These are phyloP conservation scores for Urochloa ruziziensis DNA, from an alignment of 176 grass and related monocot species.

Conservation along the genomic window DNA sequence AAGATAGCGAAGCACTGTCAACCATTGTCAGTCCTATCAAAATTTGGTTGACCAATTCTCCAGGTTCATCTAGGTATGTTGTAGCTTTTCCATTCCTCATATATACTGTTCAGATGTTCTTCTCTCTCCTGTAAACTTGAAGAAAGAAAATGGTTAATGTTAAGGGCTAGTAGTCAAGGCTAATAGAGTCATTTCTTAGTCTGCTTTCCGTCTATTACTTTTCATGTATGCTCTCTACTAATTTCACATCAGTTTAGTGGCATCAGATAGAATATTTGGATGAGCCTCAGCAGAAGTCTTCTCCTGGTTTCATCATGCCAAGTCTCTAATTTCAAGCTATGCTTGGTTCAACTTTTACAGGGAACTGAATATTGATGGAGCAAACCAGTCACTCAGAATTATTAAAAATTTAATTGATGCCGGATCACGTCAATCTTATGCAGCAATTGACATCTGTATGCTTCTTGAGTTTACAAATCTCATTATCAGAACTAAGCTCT, in stretches of 20 bases:
- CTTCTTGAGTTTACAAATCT: slow-evolving; percentile 67
- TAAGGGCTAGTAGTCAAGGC: neutral
- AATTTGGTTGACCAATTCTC: slow-evolving; percentile 56
- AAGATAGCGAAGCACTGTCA: slow-evolving; percentile 65
- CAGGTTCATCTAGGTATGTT: slow-evolving; percentile 56
- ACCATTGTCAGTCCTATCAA: slow-evolving; percentile 67
- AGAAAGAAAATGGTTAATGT: neutral
- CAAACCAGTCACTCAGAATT: slow-evolving; percentile 80
- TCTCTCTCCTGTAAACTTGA: neutral
- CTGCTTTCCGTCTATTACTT: neutral
- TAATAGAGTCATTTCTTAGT: neutral
- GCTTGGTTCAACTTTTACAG: slow-evolving; percentile 47
- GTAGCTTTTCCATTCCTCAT: slow-evolving; percentile 10
- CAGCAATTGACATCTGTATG: slow-evolving; percentile 50
- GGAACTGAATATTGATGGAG: slow-evolving; percentile 64
- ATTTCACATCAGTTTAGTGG: slow-evolving; percentile 12
- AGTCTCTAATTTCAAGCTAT: neutral
- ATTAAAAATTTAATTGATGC: slow-evolving; percentile 79
- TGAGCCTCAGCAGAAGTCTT: slow-evolving; percentile 19
- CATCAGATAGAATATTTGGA: slow-evolving; percentile 10
- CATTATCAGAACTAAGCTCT: slow-evolving; percentile 65
- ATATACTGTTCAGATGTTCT: neutral
- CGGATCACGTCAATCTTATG: slow-evolving; percentile 55
- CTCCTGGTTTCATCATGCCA: slow-evolving; percentile 3
- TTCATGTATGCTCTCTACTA: neutral